Evolutionary conservation across 768 basidiomycete species (phyloP).

Genomic region (Saitozyma podzolica): DNA sequence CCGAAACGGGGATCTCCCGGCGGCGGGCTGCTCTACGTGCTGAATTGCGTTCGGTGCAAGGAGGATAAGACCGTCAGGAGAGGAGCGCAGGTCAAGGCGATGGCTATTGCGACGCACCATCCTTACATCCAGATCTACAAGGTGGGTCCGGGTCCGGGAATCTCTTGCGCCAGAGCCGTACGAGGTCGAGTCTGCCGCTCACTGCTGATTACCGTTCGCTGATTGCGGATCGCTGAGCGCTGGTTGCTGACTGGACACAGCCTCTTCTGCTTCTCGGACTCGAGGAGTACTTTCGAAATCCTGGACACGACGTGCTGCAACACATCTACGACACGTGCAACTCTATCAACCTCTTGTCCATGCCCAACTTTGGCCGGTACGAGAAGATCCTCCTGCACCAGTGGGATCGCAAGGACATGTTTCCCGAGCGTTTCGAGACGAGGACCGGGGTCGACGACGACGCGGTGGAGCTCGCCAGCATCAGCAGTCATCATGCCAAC

Average conservation of each 20-base stretch:
- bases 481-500: no score
- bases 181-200: no score
- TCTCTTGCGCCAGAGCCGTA: no score
- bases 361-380: conserved; percentile 72
- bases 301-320: conserved; percentile 84
- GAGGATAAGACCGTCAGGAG: conserved; percentile 82
- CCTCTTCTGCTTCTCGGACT: conserved; percentile 90
- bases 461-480: conserved; percentile 10
- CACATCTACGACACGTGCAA: conserved; percentile 91
- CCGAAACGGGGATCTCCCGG: conserved; percentile 35
- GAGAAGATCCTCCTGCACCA: conserved; percentile 88
- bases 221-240: background rate
- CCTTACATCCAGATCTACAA: conserved; percentile 97
- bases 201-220: no score
- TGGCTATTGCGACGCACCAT: conserved; percentile 89
- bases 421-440: conserved; percentile 73
- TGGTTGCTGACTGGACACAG: conserved; percentile 54
- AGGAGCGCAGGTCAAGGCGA: conserved; percentile 89
- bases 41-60: conserved; percentile 89
- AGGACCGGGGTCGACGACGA: conserved; percentile 8
- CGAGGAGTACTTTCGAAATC: conserved; percentile 88
- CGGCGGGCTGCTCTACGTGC: conserved; percentile 69
- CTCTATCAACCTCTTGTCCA: conserved; percentile 77
- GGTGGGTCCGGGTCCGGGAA: conserved; percentile 54
- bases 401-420: conserved; percentile 88